Conservation (phyloP, 192 early-diverging fungal genomes). For the Linnemannia schmuckeri region DNA sequence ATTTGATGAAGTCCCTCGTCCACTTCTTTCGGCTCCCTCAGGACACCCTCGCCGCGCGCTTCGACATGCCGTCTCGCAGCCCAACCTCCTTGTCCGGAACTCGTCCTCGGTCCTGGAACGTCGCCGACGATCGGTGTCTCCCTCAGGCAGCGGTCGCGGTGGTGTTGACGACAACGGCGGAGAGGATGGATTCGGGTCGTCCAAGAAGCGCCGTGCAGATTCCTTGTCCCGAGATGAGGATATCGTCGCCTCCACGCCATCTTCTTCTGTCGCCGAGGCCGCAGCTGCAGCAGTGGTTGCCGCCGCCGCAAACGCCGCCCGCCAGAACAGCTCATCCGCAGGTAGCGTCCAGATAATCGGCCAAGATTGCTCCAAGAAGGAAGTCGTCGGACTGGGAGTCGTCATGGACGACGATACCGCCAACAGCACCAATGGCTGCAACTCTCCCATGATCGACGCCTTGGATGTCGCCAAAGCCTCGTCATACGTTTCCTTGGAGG, state of each 20-base stretch:
- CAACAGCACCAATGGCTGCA: not conserved
- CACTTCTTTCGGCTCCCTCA: not conserved
- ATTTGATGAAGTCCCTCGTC: constrained; percentile 9
- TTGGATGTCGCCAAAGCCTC: constrained; percentile 38
- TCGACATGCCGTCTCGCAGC: constrained; percentile 30
- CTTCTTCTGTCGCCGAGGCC: constrained; percentile 16
- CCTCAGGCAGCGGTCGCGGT: not conserved
- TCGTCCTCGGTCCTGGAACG: constrained; percentile 21
- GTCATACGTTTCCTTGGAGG: constrained; percentile 30
- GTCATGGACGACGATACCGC: not conserved
- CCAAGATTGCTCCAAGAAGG: constrained; percentile 5
- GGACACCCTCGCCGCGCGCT: not conserved
- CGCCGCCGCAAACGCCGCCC: constrained; percentile 26
- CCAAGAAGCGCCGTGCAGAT: constrained; percentile 44
- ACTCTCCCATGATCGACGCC: constrained; percentile 19
- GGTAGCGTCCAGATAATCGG: constrained; percentile 21
- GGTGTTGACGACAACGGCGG: not conserved
- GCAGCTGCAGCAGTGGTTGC: constrained; percentile 24
- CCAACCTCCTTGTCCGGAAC: constrained; percentile 22
- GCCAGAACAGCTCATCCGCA: not conserved
- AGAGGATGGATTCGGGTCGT: constrained; percentile 13
- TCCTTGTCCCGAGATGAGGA: constrained; percentile 12
- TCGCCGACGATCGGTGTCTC: constrained; percentile 35
- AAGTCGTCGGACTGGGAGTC: constrained; percentile 13
- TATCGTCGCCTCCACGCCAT: not conserved